Base-by-base conservation (phyloP, 192 early-diverging fungal species). In the Gamsiella multidivaricata region DNA sequence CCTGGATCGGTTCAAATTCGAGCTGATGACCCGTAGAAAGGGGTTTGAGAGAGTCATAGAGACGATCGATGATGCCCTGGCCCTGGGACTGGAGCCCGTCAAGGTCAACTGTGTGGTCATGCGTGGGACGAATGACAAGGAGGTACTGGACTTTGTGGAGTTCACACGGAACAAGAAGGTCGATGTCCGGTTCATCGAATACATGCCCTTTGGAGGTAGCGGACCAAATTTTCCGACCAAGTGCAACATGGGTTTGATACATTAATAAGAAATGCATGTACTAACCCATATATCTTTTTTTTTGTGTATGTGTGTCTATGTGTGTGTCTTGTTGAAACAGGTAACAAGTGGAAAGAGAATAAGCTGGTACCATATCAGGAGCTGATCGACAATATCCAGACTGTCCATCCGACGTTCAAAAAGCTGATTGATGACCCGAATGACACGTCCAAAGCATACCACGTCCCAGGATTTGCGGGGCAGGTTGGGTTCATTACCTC, bases 41-140 rank as follows among this genome's bases (percentile, higher is more conserved):
- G 97, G 95, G 12, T 87, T 92, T 62, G 88, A 92, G 4, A 81
- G 85, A 28, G 97, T 97, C 12, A 65, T 96, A 51, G 90, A 90
- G 37, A 82, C 92, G 0, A 89, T 99, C 52, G 80, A 91, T 3
- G 87, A 88, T 47, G 94, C 94, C 3, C 65, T 90, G 2, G 79
- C 71, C 2, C 57, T 91, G 10, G 90, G 88, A 7, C 88, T 94
- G 58, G 75, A 86, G 4, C 85, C 88, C 46, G 91, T 97, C 55
- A 99, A 99, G 75, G 73, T 99, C 70, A 99, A 99, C 54, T 89
- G 88, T n/a, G 97, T 99, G 15, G 92, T 99, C 31, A 96, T 97
- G 78, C 87, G 92, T 2, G 88, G 88, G 1, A 83, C 93, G 29
- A 99, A 99, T 65, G 92, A 97, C 36, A 74, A 86, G 54, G 94